Base-by-base conservation (phyloP, 2,329 filamentous ascomycete species). In the Blumeriella jaapii region DNA sequence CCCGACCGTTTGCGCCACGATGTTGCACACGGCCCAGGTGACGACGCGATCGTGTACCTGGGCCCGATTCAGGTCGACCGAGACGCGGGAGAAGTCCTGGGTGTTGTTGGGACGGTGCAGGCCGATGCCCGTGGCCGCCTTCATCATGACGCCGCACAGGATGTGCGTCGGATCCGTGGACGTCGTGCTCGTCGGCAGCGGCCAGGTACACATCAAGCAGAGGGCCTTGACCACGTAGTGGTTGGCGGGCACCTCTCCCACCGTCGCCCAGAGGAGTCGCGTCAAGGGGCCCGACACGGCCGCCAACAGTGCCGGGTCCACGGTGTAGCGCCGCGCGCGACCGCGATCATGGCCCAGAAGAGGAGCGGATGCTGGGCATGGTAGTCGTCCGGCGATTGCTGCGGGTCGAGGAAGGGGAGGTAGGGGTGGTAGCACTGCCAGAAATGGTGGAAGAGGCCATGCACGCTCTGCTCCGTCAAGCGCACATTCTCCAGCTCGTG, bases 1-100 rank as follows among this genome's bases (percentile, higher is more conserved):
- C n/a, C 81, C 82, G 27, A 87, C 74, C 37, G 75, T 78, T 51
- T 89, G 82, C 14, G 82, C 78, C 20, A 87, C 82, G 45, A 89
- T 81, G 53, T 91, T 91, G 62, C 82, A 85, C 3, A 84, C 79
- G 1, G 82, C 82, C 82, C 82, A 91, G 1, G 82, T 89, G 32
- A 75, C 74, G 27, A 87, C 73, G 23, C 83, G 70, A 52, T 91
- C 82, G 46, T 81, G 73, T 39, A 87, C 71, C 50, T 87, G 82
- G 53, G 87, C 82, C 50, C 79, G 79, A 48, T 82, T 80, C 24
- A 89, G 64, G 46, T 86, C 78, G 19, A 83, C 67, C 2, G 74
- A 78, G 17, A 82, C 78, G 31, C 82, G 66, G 2, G 81, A 85
- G 55, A 89, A 91, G 56, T 89, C 83, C 55, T 87, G 81, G 28